Evolutionary conservation across 2,329 filamentous ascomycete genomes (phyloP).

Genomic region (Neonectria ditissima): DNA sequence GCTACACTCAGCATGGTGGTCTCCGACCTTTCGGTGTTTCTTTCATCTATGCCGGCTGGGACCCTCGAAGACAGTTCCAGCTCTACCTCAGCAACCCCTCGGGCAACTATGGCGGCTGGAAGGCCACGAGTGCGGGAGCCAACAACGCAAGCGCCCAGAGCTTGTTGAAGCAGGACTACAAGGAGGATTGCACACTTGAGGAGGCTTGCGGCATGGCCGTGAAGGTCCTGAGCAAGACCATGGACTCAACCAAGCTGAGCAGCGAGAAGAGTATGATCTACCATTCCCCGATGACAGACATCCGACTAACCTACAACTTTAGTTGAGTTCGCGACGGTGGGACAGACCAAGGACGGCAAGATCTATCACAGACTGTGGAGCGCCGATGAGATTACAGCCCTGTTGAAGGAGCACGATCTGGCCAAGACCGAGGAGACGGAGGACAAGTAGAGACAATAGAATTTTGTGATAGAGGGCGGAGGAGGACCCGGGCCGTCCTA

Average conservation of each 20-base stretch:
- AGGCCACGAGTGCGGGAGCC: conserved; percentile 96
- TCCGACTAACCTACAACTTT: conserved; percentile 34
- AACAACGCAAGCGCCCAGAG: conserved; percentile 99
- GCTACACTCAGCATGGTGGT: conserved; percentile 98
- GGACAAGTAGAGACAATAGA: conserved; percentile 63
- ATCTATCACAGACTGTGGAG: conserved; percentile 99
- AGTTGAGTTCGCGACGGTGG: conserved; percentile 99
- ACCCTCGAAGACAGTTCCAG: conserved; percentile 96
- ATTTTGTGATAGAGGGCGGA: conserved; percentile 46
- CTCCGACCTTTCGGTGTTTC: conserved; percentile 98
- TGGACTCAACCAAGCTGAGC: conserved; percentile 99
- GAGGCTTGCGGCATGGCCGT: conserved; percentile 98
- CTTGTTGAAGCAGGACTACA: conserved; percentile 98
- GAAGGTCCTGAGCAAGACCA: conserved; percentile 99
- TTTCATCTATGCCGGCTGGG: conserved; percentile 99
- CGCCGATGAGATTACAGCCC: conserved; percentile 92
- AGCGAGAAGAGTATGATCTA: conserved; percentile 91
- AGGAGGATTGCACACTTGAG: conserved; percentile 95
- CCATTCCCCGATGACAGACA: neutral
- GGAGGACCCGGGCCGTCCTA: conserved; percentile 37
- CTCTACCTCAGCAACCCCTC: conserved; percentile 99
- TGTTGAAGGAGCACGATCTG: conserved; percentile 95
- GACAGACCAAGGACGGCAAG: conserved; percentile 92
- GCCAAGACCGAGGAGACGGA: conserved; percentile 85
- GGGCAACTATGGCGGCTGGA: conserved; percentile 99